Evolutionary conservation across 2,329 filamentous ascomycete genomes (phyloP).

Genomic region (Pseudocercospora musae): DNA sequence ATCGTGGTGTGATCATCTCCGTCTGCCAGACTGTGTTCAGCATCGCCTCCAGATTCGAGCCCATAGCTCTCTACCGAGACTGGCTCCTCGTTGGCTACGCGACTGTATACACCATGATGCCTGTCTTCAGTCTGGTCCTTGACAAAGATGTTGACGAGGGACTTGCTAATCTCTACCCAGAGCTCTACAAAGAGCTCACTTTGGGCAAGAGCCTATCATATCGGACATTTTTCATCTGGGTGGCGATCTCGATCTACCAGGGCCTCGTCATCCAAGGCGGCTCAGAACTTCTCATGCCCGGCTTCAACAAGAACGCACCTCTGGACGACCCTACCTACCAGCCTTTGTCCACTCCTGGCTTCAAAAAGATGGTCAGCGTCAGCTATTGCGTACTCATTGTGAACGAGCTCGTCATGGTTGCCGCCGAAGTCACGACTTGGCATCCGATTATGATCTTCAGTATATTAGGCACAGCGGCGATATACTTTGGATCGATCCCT

Average conservation of each 20-base stretch:
- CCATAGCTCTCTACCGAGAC: conserved; percentile 89
- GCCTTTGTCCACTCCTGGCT: conserved; percentile 26
- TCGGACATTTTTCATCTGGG: conserved; percentile 95
- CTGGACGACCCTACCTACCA: conserved; percentile 16
- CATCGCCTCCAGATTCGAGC: conserved; percentile 87
- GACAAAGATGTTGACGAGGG: conserved; percentile 94
- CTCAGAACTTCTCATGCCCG: conserved; percentile 79
- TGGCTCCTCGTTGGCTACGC: conserved; percentile 97
- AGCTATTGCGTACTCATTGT: conserved; percentile 88
- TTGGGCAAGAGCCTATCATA: conserved; percentile 82
- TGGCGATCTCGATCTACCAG: conserved; percentile 91
- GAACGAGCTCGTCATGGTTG: conserved; percentile 96
- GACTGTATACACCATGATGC: conserved; percentile 89
- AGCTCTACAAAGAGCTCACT: conserved; percentile 97
- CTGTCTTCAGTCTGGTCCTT: conserved; percentile 88
- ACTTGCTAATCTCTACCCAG: conserved; percentile 90
- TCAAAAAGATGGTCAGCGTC: conserved; percentile 72
- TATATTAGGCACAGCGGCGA: conserved; percentile 74
- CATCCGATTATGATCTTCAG: conserved; percentile 85
- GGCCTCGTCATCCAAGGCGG: conserved; percentile 94
- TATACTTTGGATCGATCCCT: conserved; percentile 80
- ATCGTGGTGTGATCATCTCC: conserved; percentile 89
- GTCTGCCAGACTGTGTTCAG: conserved; percentile 98
- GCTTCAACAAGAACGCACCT: conserved; percentile 46
- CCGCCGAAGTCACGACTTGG: conserved; percentile 95